These are phyloP conservation scores for Leccinum fibrillosum DNA, from an alignment of 768 basidiomycete species.

Conservation along the genomic window DNA sequence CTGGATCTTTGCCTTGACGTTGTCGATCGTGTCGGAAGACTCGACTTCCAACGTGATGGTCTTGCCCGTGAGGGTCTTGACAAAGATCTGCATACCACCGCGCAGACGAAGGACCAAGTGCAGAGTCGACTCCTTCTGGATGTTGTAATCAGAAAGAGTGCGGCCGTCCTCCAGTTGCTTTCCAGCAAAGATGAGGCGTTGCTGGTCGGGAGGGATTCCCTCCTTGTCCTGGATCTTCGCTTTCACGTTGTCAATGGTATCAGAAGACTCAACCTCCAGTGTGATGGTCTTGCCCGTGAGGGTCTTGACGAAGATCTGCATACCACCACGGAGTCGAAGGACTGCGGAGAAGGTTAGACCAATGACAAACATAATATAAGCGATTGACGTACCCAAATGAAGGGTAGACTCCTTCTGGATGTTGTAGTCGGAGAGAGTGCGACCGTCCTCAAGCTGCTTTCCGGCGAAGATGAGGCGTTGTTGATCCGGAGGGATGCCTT, in stretches of 20 bases:
- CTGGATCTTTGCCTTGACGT: constrained; percentile 75
- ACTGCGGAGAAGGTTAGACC: constrained; percentile 33
- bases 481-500: constrained; percentile 82
- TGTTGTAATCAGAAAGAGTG: constrained; percentile 79
- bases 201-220: constrained; percentile 80
- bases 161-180: constrained; percentile 95
- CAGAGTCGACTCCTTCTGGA: constrained; percentile 79
- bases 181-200: constrained; percentile 89
- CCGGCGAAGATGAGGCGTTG: constrained; percentile 96
- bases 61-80: constrained; percentile 73
- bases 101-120: constrained; percentile 73
- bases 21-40: constrained; percentile 73
- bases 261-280: constrained; percentile 87
- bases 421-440: constrained; percentile 85
- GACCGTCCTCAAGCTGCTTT: constrained; percentile 93
- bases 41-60: constrained; percentile 77
- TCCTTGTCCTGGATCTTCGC: constrained; percentile 82
- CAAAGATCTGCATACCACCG: constrained; percentile 70
- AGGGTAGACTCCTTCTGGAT: constrained; percentile 89
- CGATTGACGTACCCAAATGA: constrained; percentile 26
- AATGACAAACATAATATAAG: fast-evolving
- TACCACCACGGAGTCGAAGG: constrained; percentile 82
- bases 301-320: constrained; percentile 91
- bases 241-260: constrained; percentile 91
- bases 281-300: constrained; percentile 92